Evolutionary conservation across 805 yeast genomes (phyloP).

Genomic region (Candida endomychidarum): DNA sequence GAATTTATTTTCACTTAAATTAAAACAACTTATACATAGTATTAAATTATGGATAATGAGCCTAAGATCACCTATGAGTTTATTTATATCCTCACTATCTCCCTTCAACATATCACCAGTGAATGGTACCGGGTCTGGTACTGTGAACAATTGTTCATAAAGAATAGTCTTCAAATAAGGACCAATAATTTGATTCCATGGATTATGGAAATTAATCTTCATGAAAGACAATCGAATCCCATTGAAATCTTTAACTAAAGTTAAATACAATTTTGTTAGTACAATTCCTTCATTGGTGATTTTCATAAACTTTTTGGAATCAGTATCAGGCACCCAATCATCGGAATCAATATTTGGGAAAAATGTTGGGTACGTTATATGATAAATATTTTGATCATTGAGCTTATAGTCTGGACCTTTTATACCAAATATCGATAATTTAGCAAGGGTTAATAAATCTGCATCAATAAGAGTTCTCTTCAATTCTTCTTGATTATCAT

Average conservation of each 20-base stretch:
- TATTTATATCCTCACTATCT: too few relatives aligned
- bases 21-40: slow-evolving; percentile 23
- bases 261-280: background rate
- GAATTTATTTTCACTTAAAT: slow-evolving; percentile 12
- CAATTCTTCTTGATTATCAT: background rate
- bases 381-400: slow-evolving; percentile 43
- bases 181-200: slow-evolving; percentile 29
- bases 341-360: slow-evolving; percentile 43
- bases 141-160: slow-evolving; percentile 24
- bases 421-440: slow-evolving; percentile 41
- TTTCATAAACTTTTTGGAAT: slow-evolving; percentile 18
- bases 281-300: slow-evolving; percentile 8
- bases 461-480: slow-evolving; percentile 30
- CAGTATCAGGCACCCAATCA: slow-evolving; percentile 34
- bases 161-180: slow-evolving; percentile 31
- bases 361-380: slow-evolving; percentile 44
- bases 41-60: slow-evolving; percentile 24
- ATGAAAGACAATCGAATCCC: slow-evolving; percentile 26
- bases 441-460: slow-evolving; percentile 35
- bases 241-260: slow-evolving; percentile 19
- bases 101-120: too few relatives aligned
- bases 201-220: slow-evolving; percentile 24
- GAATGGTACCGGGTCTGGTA: background rate
- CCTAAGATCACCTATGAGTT: slow-evolving; percentile 18
- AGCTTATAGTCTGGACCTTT: slow-evolving; percentile 38